Percentiles rank a stretch among this genome's conserved stretches.
Evolutionary conservation across 345 rosid genomes (phyloP).

Genomic region (Camelina neglecta): DNA sequence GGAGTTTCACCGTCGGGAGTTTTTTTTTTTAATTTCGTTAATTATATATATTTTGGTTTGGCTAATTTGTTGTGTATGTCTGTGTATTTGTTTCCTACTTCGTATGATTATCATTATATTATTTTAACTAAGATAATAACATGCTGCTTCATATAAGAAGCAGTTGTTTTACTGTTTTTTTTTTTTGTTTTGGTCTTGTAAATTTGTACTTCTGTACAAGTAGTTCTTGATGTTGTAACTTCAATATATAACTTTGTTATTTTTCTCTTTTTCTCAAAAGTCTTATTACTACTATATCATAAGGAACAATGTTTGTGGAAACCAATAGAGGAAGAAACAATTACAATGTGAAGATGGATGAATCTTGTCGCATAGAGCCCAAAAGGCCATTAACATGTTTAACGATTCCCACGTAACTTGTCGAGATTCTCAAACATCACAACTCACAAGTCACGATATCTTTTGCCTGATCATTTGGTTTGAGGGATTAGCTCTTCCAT

Average conservation of each 20-base stretch:
- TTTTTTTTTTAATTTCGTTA: background rate
- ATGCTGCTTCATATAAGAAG: conserved; percentile 23
- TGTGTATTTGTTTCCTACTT: conserved; percentile 18
- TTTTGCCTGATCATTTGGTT: background rate
- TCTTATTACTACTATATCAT: background rate
- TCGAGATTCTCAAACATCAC: conserved; percentile 19
- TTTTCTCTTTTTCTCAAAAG: background rate
- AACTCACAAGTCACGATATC: background rate
- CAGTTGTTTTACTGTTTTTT: conserved; percentile 8
- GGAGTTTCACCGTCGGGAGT: no score
- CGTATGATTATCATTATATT: background rate
- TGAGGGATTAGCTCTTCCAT: no score
- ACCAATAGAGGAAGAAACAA: conserved; percentile 3
- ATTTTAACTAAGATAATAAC: conserved; percentile 29
- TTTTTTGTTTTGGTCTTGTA: conserved; percentile 7
- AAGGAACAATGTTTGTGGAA: background rate
- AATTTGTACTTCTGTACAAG: conserved; percentile 40
- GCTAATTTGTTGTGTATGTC: conserved; percentile 34
- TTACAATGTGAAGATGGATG: background rate
- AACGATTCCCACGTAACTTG: conserved; percentile 32
- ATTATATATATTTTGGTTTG: conserved; percentile 30
- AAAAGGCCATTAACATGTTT: background rate
- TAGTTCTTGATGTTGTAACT: conserved; percentile 14
- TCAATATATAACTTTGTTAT: background rate
- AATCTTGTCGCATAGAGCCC: conserved; percentile 9